Evolutionary conservation across 208 protist species (phyloP), one percentile per base, ranked within the genome.

Genomic region (Angomonas ambiguus): DNA sequence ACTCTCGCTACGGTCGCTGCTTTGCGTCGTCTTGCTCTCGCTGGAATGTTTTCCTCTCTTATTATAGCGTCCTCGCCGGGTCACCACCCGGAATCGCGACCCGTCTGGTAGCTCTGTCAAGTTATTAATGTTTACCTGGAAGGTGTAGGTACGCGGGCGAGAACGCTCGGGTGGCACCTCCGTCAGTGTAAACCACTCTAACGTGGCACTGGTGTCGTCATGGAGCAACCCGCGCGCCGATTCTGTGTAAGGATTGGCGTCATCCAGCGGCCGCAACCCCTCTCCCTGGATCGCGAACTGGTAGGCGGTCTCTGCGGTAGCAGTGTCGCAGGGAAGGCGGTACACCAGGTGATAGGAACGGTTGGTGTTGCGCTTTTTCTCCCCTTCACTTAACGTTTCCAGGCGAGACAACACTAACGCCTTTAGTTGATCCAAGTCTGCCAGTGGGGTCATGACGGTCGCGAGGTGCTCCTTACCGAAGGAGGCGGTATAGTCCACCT

Each of bases 361-460:
- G 51, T 75, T 67, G 33, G 62, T 27, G n/a, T 67, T 56, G 13
- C 75, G 76, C 18, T 42, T 41, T 6, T 32, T 18, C 68, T 93
- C 82, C 51, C 74, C 82, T 10, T 58, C 42, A 1, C 71, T 81
- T 28, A 88, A 72, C 13, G 65, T 42, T 11, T 32, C 22, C 0
- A 30, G 48, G 1, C 65, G 13, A 31, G 48, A 61, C 27, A 49
- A 10, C 24, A 90, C 85, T 18, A 83, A 32, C 22, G 38, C 28
- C 48, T 76, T 42, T 56, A 95, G 73, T 1, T 31, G 53, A 4
- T 61, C 56, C 69, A 86, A 53, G 62, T 91, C 72, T 4, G 83
- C 82, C 68, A 95, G 91, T 3, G 88, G 88, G 42, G 90, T 55
- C 56, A 92, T 69, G 48, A 91, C 83, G 5, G 76, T 72, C 1